Conservation (phyloP, 2,329 filamentous ascomycete species). For the Kalaharituber pfeilii region DNA sequence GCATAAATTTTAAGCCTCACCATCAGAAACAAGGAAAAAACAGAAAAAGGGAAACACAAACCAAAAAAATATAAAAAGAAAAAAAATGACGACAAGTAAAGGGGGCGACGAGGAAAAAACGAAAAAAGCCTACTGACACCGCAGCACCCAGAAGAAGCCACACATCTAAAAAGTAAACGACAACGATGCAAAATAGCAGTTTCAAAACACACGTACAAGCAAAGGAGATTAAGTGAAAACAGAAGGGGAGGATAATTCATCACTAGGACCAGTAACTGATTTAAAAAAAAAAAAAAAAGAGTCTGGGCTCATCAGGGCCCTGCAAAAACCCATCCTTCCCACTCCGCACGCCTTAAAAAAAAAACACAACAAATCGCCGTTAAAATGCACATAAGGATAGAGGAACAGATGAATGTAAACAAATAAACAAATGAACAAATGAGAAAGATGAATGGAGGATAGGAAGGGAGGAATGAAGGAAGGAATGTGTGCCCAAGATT, state of each 20-base stretch:
- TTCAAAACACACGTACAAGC: too few species aligned
- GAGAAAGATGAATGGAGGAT: background rate
- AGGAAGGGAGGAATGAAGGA: background rate
- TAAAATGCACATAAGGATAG: background rate
- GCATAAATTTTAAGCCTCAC: background rate
- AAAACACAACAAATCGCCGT: background rate
- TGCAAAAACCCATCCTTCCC: background rate
- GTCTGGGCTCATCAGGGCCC: background rate
- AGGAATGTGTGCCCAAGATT: background rate
- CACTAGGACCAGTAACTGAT: too few species aligned
- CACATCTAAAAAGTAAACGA: conserved; percentile 4
- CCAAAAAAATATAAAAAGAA: background rate
- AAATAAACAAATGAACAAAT: conserved; percentile 5
- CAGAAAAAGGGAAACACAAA: background rate
- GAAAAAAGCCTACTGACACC: conserved; percentile 2
- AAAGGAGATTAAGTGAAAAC: background rate
- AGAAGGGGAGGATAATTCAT: too few species aligned
- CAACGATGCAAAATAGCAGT: conserved; percentile 3
- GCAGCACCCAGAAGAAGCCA: background rate
- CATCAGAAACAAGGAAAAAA: conserved; percentile 1
- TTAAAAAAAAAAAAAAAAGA: background rate
- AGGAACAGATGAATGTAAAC: background rate
- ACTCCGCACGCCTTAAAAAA: too few species aligned
- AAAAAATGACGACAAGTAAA: conserved; percentile 2
- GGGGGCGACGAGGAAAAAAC: background rate